Percentiles rank a stretch among this genome's conserved stretches.
Evolutionary conservation across 2,329 filamentous ascomycete genomes (phyloP).

Genomic region (Arthrobotrys pseudoclavata): DNA sequence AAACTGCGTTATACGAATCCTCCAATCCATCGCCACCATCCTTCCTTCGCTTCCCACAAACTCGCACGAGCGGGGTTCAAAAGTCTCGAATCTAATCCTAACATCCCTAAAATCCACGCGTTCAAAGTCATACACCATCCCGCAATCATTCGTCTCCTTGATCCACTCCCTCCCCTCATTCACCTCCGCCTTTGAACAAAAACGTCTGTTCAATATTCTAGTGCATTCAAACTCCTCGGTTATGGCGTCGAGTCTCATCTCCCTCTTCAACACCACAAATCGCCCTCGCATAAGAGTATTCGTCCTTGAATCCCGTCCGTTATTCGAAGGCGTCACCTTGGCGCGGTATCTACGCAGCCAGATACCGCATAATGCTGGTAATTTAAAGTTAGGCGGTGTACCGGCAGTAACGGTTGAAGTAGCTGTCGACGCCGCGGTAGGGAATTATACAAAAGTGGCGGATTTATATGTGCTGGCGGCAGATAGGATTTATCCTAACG

Average conservation of each 20-base stretch:
- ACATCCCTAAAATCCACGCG: conserved; percentile 39
- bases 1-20: conserved; percentile 54
- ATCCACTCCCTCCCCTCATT: conserved; percentile 38
- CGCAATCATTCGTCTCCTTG: conserved; percentile 33
- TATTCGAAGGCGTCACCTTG: conserved; percentile 58
- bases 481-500: conserved; percentile 60
- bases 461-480: conserved; percentile 56
- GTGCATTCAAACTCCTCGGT: conserved; percentile 58
- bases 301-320: conserved; percentile 48
- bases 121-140: conserved; percentile 51
- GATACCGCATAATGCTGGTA: conserved; percentile 20
- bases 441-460: conserved; percentile 55
- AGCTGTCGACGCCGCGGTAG: conserved; percentile 58
- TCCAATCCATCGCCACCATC: conserved; percentile 35
- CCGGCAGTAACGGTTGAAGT: conserved; percentile 53
- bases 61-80: conserved; percentile 17
- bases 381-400: background rate
- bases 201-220: conserved; percentile 47
- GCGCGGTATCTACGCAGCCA: conserved; percentile 46
- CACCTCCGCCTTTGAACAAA: conserved; percentile 27
- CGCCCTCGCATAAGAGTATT: conserved; percentile 49
- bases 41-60: conserved; percentile 8
- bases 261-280: conserved; percentile 37
- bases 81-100: conserved; percentile 37
- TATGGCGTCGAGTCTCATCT: conserved; percentile 47